Evolutionary conservation across 2,329 filamentous ascomycete genomes (phyloP).

Genomic region (Xylaria sp.): DNA sequence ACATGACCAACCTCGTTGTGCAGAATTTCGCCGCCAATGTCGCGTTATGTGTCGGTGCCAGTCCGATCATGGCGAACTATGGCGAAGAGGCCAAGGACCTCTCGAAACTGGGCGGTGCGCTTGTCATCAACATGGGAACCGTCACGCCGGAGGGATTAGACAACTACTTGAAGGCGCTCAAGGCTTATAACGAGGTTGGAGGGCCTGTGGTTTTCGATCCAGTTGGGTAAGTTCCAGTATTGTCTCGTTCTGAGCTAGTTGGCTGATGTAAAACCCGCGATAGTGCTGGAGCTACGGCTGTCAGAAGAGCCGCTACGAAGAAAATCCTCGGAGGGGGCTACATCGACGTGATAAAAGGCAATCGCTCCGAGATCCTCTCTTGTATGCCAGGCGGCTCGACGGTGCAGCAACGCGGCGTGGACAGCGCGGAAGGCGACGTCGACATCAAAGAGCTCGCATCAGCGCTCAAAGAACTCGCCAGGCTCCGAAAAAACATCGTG

Average conservation of each 20-base stretch:
- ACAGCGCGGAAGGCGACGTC: constrained; percentile 70
- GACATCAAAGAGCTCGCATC: constrained; percentile 63
- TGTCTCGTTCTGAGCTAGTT: background rate
- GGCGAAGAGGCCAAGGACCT: constrained; percentile 84
- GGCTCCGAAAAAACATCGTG: constrained; percentile 74
- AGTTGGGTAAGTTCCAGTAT: constrained; percentile 69
- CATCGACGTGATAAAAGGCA: constrained; percentile 92
- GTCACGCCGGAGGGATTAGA: constrained; percentile 77
- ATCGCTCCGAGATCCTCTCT: constrained; percentile 92
- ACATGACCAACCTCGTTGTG: constrained; percentile 97
- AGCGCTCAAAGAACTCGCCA: constrained; percentile 74
- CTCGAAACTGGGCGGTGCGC: constrained; percentile 76
- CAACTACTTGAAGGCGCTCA: constrained; percentile 78
- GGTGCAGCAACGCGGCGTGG: constrained; percentile 82
- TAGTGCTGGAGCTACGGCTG: constrained; percentile 79
- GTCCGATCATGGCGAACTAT: constrained; percentile 94
- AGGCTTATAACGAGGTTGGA: constrained; percentile 81
- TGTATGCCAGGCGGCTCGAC: constrained; percentile 52
- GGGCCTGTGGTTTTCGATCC: constrained; percentile 87
- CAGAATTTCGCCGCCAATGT: constrained; percentile 96
- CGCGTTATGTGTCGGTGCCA: constrained; percentile 83
- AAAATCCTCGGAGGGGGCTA: constrained; percentile 77
- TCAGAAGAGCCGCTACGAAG: constrained; percentile 77
- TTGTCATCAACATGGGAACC: constrained; percentile 96
- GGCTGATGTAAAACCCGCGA: constrained; percentile 10